Evolutionary conservation across 768 basidiomycete species (phyloP), one percentile per base, ranked within the genome.

Genomic region (Pisolithus tinctorius): DNA sequence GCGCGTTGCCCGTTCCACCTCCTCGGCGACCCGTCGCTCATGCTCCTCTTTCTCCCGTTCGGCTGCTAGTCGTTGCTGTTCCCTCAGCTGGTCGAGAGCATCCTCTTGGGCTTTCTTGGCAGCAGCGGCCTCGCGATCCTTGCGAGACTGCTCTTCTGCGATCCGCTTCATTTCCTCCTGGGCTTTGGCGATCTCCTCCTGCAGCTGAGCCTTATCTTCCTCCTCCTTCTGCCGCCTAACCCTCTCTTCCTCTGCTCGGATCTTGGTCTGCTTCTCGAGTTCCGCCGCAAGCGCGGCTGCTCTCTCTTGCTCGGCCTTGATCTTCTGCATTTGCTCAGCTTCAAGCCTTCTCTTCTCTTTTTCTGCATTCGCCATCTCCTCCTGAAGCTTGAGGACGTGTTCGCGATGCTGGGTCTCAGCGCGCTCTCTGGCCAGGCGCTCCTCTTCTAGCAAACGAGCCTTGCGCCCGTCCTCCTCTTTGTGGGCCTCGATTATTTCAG

Each of bases 211-310:
- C 42, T 50, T 58, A 48, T 69, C 68, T n/a, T 54, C 55, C 47
- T 61, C 68, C 53, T 70, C 66, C 20, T 48, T 56, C 11, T 44
- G 6, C 26, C 26, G 45, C 20, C 63, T 61, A 41, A 51, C 48
- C 7, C 34, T 54, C 48, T 69, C 66, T 45, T 63, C 64, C 20
- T 64, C 66, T 29, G 62, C 56, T 40, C 52, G 56, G 25, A 44
- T 42, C 37, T 61, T 62, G 2, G 54, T 54, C 44, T 65, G 63
- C 37, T 58, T 61, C 40, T 69, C 47, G 38, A 67, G 58, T 39
- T 70, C 61, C 30, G 55, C 58, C 27, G 65, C 63, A 52, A 66
- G 54, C 14, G 64, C 64, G 25, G 59, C 60, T 23, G 67, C 63
- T 31, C 59, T 65, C 48, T 67, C 67, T 31, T 45, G 67, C 40